Conservation (phyloP, 805 yeast genomes). For the Zygosaccharomyces bailii region DNA sequence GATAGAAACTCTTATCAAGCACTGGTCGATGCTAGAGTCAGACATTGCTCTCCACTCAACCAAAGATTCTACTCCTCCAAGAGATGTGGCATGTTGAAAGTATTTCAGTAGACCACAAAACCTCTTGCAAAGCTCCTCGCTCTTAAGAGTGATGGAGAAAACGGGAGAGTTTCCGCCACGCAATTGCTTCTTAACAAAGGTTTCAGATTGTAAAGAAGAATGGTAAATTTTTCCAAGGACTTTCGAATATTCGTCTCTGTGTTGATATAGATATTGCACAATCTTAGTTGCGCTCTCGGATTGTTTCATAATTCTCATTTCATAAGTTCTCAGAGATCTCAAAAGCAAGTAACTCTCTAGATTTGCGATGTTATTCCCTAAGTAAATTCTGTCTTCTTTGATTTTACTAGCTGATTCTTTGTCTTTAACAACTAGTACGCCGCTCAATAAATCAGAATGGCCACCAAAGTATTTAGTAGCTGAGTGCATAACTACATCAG, state of each 20-base stretch:
- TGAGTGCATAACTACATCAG: constrained; percentile 86
- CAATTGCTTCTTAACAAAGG: constrained; percentile 61
- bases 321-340: constrained; percentile 78
- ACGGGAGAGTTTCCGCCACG: constrained; percentile 70
- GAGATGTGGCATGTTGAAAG: constrained; percentile 87
- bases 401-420: constrained; percentile 44
- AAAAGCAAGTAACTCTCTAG: constrained; percentile 70
- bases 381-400: constrained; percentile 56
- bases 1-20: constrained; percentile 67
- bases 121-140: constrained; percentile 52
- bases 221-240: constrained; percentile 56
- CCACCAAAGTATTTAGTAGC: constrained; percentile 95
- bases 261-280: constrained; percentile 55
- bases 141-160: constrained; percentile 57
- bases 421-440: constrained; percentile 67
- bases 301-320: constrained; percentile 66
- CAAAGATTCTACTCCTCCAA: constrained; percentile 89
- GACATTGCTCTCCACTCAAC: constrained; percentile 87
- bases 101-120: constrained; percentile 64
- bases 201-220: constrained; percentile 73
- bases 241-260: constrained; percentile 44
- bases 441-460: constrained; percentile 88
- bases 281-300: constrained; percentile 57
- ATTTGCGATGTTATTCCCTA: constrained; percentile 79
- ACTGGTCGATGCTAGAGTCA: constrained; percentile 53